Conservation (phyloP, 2,329 filamentous ascomycete species). For the Aquanectria penicillioides region DNA sequence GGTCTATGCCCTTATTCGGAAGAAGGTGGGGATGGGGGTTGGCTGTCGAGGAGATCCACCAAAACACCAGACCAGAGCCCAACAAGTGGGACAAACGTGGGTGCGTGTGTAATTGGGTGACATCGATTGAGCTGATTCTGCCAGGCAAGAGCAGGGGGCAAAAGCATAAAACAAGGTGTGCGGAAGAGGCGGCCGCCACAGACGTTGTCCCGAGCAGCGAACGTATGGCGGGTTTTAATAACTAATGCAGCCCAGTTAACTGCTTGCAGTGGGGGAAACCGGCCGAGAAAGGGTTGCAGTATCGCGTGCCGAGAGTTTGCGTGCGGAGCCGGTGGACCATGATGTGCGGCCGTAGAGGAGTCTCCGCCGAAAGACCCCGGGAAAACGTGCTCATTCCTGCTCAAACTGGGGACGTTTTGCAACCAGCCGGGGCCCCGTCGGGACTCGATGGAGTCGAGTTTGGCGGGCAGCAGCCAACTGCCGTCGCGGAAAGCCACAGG, state of each 20-base stretch:
- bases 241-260: background rate
- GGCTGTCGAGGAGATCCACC: slow-evolving; percentile 11
- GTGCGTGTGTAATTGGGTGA: slow-evolving; percentile 26
- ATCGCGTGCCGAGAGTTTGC: slow-evolving; percentile 4
- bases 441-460: background rate
- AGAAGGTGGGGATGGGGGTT: slow-evolving; percentile 1
- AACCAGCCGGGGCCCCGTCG: background rate
- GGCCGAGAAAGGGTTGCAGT: background rate
- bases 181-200: slow-evolving; percentile 6
- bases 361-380: slow-evolving; percentile 32
- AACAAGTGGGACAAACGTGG: slow-evolving; percentile 16
- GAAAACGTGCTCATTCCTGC: slow-evolving; percentile 53
- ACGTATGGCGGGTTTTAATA: background rate
- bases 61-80: background rate
- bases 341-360: background rate
- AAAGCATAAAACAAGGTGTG: slow-evolving; percentile 2
- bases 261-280: slow-evolving; percentile 1
- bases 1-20: slow-evolving; percentile 6
- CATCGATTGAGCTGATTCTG: slow-evolving; percentile 38
- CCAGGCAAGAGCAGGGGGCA: slow-evolving; percentile 6
- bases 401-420: slow-evolving; percentile 34
- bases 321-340: slow-evolving; percentile 20
- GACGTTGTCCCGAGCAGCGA: background rate
- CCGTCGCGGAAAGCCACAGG: too few relatives aligned
- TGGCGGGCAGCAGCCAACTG: background rate